A percentile compares a stretch with the other conserved stretches of the same genome.
phyloP scores from a whole-genome alignment of 805 yeast genomes.

The Metschnikowia lunata region DNA sequence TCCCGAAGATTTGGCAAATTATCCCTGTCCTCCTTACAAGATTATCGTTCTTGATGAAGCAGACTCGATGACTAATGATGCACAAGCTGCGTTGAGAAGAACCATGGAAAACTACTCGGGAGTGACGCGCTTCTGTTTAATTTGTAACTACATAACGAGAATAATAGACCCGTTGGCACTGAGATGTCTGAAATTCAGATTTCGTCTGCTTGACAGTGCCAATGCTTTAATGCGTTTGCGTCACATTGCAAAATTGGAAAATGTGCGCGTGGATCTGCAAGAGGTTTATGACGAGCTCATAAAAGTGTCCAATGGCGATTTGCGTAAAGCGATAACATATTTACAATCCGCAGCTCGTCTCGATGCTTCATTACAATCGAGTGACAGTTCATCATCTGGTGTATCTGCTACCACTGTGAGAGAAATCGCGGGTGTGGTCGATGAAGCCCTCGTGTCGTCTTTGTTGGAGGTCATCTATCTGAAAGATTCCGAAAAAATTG shows the following conservation, averaged over 20 bases:
- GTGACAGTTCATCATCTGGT: conserved; percentile 18
- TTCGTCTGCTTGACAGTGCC: conserved; percentile 66
- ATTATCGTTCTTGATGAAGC: conserved; percentile 92
- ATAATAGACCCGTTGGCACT: conserved; percentile 96
- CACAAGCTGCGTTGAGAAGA: conserved; percentile 91
- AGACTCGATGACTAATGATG: conserved; percentile 96
- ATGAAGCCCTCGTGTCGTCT: conserved; percentile 40
- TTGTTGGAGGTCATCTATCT: conserved; percentile 34
- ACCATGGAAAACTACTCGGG: conserved; percentile 89
- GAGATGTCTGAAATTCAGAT: conserved; percentile 92
- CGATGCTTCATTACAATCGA: conserved; percentile 7
- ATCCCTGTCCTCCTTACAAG: conserved; percentile 97
- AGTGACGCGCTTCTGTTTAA: conserved; percentile 85
- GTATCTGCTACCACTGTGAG: conserved; percentile 48
- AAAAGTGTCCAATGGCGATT: conserved; percentile 79
- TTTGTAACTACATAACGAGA: conserved; percentile 94
- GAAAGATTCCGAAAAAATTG: conserved; percentile 28
- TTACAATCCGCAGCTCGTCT: conserved; percentile 47
- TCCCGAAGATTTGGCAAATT: conserved; percentile 58
- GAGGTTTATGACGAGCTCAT: conserved; percentile 61
- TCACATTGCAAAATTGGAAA: conserved; percentile 48
- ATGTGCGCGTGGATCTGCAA: conserved; percentile 34
- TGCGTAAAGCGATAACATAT: conserved; percentile 87
- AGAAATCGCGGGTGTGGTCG: conserved; percentile 77
- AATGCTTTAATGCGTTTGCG: conserved; percentile 68